Conservation (phyloP, 768 basidiomycete species). For the Pulveroboletus sp. region DNA sequence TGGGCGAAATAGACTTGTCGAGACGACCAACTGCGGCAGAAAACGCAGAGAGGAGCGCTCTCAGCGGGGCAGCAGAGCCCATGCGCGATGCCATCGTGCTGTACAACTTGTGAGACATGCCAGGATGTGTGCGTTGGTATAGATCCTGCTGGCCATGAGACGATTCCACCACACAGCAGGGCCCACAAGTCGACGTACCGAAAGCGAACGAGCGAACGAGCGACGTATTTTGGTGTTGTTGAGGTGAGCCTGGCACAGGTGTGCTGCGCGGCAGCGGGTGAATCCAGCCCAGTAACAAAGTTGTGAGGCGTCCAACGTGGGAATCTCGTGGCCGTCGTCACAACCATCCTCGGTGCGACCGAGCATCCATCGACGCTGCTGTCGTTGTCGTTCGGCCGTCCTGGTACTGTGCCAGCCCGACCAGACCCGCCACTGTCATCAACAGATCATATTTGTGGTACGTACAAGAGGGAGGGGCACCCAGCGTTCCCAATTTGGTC, state of each 20-base stretch:
- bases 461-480: neutral
- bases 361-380: too few species aligned
- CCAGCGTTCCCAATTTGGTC: neutral
- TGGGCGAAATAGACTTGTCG: constrained; percentile 73
- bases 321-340: neutral
- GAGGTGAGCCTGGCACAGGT: too few species aligned
- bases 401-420: neutral
- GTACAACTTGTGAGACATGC: too few species aligned
- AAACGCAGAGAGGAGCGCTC: constrained; percentile 40
- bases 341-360: too few species aligned
- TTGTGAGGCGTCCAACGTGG: neutral
- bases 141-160: too few species aligned
- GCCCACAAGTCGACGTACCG: too few species aligned
- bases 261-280: neutral
- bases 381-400: too few species aligned
- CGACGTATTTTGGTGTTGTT: too few species aligned
- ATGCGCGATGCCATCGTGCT: constrained; percentile 3
- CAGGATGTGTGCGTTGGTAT: too few species aligned
- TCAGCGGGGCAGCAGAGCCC: neutral
- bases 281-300: neutral
- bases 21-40: constrained; percentile 59
- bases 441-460: neutral
- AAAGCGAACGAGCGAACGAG: neutral
- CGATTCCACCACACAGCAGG: too few species aligned
- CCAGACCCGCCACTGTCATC: too few species aligned